Percentiles rank a stretch among this genome's conserved stretches.
Evolutionary conservation across 73 alveolate genomes (phyloP).

Genomic region (Paramecium tetraurelia): DNA sequence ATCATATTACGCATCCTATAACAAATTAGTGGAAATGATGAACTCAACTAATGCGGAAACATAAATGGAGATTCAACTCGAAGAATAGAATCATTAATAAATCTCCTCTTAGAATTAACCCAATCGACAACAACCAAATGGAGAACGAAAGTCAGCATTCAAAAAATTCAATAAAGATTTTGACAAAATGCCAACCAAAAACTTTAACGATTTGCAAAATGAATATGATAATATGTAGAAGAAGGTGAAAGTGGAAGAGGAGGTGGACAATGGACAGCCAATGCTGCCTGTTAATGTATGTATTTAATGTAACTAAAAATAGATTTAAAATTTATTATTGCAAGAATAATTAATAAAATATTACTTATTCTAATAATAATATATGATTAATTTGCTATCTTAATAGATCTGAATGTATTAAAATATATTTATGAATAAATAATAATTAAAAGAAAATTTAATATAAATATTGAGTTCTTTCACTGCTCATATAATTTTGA

Average conservation of each 20-base stretch:
- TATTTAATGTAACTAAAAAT: neutral
- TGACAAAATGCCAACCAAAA: neutral
- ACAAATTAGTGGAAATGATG: neutral
- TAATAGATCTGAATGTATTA: neutral
- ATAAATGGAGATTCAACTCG: neutral
- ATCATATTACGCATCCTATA: neutral
- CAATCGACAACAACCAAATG: neutral
- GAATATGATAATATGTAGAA: neutral
- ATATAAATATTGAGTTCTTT: neutral
- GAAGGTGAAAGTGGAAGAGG: neutral
- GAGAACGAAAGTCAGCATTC: neutral
- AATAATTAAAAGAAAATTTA: neutral
- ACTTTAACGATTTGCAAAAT: neutral
- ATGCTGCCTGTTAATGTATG: neutral
- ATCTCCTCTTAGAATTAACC: neutral
- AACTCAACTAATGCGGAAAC: neutral
- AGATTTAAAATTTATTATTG: neutral
- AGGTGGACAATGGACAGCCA: neutral
- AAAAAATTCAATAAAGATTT: neutral
- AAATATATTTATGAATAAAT: neutral
- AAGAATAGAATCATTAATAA: neutral
- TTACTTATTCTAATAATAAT: neutral
- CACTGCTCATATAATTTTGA: neutral
- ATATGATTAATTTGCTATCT: conserved; percentile 4
- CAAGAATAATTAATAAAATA: neutral